Conservation (phyloP, 257 asterid genomes). For the Anisodus tanguticus region DNA sequence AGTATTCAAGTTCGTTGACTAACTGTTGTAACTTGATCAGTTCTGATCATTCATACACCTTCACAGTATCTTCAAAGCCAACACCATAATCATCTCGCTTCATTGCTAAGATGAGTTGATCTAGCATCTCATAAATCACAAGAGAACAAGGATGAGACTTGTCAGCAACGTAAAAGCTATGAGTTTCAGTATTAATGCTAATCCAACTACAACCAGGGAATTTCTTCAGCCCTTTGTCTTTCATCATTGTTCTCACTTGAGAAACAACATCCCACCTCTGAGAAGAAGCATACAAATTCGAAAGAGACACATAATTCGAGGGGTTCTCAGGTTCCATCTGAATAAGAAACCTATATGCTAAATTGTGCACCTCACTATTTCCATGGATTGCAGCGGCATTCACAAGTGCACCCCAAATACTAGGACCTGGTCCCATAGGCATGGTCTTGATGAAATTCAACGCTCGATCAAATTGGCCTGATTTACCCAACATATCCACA, state of each 20-base stretch:
- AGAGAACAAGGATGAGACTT: constrained; percentile 56
- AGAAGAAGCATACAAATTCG: constrained; percentile 65
- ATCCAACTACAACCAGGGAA: constrained; percentile 77
- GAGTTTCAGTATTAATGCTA: constrained; percentile 52
- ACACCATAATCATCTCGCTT: constrained; percentile 39
- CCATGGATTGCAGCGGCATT: constrained; percentile 58
- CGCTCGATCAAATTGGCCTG: constrained; percentile 59
- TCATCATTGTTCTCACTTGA: constrained; percentile 52
- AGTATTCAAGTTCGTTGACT: neutral
- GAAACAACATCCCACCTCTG: neutral
- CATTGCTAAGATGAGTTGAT: constrained; percentile 57
- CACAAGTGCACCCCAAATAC: constrained; percentile 71
- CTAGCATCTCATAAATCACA: constrained; percentile 49
- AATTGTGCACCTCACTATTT: constrained; percentile 51
- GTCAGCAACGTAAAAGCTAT: constrained; percentile 60
- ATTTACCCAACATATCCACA: constrained; percentile 65
- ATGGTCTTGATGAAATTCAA: constrained; percentile 54
- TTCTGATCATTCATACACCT: constrained; percentile 37
- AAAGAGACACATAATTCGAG: constrained; percentile 65
- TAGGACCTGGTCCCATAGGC: constrained; percentile 59
- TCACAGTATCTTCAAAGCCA: constrained; percentile 47
- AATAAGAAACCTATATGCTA: constrained; percentile 60
- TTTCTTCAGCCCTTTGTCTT: constrained; percentile 60
- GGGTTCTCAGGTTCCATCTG: constrained; percentile 64
- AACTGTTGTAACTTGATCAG: neutral